A percentile compares a stretch with the other conserved stretches of the same genome.
phyloP scores from a whole-genome alignment of 2,329 filamentous ascomycete genomes.

The Myrmaecium sp. region DNA sequence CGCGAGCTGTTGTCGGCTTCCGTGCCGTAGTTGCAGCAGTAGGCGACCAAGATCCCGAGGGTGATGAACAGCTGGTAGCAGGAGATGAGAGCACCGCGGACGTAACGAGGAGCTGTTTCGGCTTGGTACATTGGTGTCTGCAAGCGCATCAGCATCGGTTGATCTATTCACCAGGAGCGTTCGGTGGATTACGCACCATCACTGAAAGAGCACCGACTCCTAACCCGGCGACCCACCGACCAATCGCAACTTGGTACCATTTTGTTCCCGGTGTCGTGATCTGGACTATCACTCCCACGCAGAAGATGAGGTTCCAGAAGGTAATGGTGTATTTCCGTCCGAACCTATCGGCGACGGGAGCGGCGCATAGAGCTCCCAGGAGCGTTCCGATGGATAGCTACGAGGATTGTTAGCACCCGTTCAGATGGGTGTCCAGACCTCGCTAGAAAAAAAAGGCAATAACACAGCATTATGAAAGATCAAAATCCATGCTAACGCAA shows the following conservation, averaged over 20 bases:
- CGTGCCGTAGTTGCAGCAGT: constrained; percentile 43
- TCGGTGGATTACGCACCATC: constrained; percentile 42
- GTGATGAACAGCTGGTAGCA: constrained; percentile 53
- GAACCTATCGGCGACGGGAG: constrained; percentile 43
- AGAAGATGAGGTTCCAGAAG: constrained; percentile 44
- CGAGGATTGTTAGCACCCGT: not conserved
- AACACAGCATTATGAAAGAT: not conserved
- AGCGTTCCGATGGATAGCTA: constrained; percentile 56
- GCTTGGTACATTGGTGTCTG: constrained; percentile 46
- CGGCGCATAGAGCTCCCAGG: constrained; percentile 45
- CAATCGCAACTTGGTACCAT: constrained; percentile 50
- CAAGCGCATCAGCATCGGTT: too few species aligned
- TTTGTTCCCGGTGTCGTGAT: constrained; percentile 36
- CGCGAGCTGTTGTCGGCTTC: constrained; percentile 28
- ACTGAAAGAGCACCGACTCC: constrained; percentile 49
- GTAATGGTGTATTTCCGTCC: constrained; percentile 47
- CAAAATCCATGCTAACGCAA: not conserved
- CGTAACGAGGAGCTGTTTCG: constrained; percentile 46
- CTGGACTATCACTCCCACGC: constrained; percentile 48
- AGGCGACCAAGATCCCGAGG: constrained; percentile 41
- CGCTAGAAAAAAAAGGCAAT: not conserved
- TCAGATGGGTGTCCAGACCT: too few species aligned
- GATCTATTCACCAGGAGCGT: too few species aligned
- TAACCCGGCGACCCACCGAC: constrained; percentile 47
- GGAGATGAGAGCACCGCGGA: constrained; percentile 43